These are phyloP conservation scores for Aphelidium insulamus DNA, from an alignment of 371 early-diverging fungal genomes.

Conservation along the genomic window DNA sequence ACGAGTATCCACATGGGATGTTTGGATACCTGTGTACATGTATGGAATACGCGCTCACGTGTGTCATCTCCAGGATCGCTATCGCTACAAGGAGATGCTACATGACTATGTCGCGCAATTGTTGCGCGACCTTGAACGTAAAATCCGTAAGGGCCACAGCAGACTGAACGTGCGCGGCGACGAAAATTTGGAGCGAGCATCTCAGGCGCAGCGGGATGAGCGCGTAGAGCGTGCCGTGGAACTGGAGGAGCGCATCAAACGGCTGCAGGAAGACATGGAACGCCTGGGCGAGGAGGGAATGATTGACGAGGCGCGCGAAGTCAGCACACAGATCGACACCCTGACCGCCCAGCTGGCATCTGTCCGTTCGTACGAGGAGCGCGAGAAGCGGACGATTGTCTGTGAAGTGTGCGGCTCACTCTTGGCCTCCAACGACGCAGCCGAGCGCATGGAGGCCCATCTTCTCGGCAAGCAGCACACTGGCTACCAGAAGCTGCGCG, in stretches of 20 bases:
- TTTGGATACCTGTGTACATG: too few relatives aligned
- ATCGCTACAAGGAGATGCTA: too few relatives aligned
- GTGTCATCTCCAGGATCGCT: too few relatives aligned
- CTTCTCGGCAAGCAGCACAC: slow-evolving; percentile 71
- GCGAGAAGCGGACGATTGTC: slow-evolving; percentile 59
- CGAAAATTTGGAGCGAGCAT: too few relatives aligned
- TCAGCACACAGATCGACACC: slow-evolving; percentile 35
- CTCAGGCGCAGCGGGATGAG: too few relatives aligned
- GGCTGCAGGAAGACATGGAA: slow-evolving; percentile 36
- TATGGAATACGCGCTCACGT: too few relatives aligned
- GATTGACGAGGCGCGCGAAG: slow-evolving; percentile 43
- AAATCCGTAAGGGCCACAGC: slow-evolving; percentile 47
- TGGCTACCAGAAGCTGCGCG: slow-evolving; percentile 57
- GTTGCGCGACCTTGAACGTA: slow-evolving; percentile 42
- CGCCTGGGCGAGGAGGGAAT: slow-evolving; percentile 55
- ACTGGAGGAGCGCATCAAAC: slow-evolving; percentile 62
- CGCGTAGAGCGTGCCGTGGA: slow-evolving; percentile 52
- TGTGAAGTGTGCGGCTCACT: slow-evolving; percentile 78
- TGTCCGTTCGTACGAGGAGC: slow-evolving; percentile 5
- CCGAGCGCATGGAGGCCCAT: slow-evolving; percentile 64
- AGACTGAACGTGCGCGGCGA: slow-evolving; percentile 42
- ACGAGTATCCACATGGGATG: too few relatives aligned
- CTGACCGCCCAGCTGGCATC: slow-evolving; percentile 27
- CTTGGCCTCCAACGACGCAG: slow-evolving; percentile 57
- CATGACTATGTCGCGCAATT: slow-evolving; percentile 44